These are phyloP conservation scores for Quercus suber DNA, from an alignment of 306 rosid species.

Conservation along the genomic window DNA sequence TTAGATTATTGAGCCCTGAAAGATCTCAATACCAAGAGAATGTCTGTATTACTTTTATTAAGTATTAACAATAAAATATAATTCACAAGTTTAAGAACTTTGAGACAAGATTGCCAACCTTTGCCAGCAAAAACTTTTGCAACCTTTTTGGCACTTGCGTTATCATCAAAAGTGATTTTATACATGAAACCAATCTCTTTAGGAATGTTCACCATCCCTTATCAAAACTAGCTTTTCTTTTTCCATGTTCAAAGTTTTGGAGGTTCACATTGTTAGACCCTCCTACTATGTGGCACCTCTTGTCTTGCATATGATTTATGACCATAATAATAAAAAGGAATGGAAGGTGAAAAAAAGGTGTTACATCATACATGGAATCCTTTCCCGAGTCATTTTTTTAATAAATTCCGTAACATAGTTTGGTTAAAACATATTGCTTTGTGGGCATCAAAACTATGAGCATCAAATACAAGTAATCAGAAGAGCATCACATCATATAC, in stretches of 20 bases:
- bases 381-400: neutral
- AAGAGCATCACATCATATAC: slow-evolving; percentile 8
- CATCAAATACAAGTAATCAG: slow-evolving; percentile 7
- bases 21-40: too few relatives aligned
- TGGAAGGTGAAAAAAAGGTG: neutral
- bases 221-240: neutral
- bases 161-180: slow-evolving; percentile 20
- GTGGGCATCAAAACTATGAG: neutral
- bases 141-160: neutral
- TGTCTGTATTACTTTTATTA: too few relatives aligned
- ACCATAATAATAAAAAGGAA: neutral
- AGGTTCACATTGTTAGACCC: neutral
- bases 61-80: too few relatives aligned
- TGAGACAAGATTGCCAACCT: slow-evolving; percentile 32
- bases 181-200: neutral
- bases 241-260: neutral
- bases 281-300: neutral
- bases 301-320: neutral
- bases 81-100: neutral
- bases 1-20: too few relatives aligned
- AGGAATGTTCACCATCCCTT: neutral
- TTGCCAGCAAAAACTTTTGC: slow-evolving; percentile 3
- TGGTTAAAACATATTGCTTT: slow-evolving; percentile 1
- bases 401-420: slow-evolving; percentile 15
- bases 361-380: neutral